Evolutionary conservation across 805 yeast genomes (phyloP).

Genomic region (Wickerhamomyces ciferrii): DNA sequence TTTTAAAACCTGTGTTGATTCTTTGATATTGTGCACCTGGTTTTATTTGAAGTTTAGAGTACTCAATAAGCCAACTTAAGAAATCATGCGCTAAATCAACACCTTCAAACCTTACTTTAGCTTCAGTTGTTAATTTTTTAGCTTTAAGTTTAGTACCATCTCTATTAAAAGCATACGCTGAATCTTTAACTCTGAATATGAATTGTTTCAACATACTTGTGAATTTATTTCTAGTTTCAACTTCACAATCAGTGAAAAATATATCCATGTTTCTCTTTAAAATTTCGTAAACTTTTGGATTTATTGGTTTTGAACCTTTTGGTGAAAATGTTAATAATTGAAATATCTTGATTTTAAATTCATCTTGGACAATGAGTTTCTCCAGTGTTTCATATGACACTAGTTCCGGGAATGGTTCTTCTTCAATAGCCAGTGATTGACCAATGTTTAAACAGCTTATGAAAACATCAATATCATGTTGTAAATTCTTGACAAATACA

Average conservation of each 20-base stretch:
- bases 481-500: constrained; percentile 28
- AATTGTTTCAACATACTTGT: constrained; percentile 58
- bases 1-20: constrained; percentile 40
- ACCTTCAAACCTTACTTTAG: constrained; percentile 21
- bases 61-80: constrained; percentile 31
- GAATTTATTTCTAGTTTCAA: constrained; percentile 65
- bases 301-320: constrained; percentile 55
- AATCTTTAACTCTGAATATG: constrained; percentile 61
- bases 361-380: constrained; percentile 39
- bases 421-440: constrained; percentile 49
- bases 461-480: constrained; percentile 31
- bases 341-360: constrained; percentile 46
- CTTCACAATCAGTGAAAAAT: constrained; percentile 57
- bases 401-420: constrained; percentile 41
- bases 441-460: constrained; percentile 60
- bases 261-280: constrained; percentile 40
- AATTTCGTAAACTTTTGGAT: constrained; percentile 35
- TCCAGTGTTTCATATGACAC: constrained; percentile 28
- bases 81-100: constrained; percentile 33
- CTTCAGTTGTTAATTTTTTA: constrained; percentile 34
- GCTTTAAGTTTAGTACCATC: constrained; percentile 38
- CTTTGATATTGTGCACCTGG: constrained; percentile 58
- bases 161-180: constrained; percentile 52
- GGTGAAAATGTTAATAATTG: constrained; percentile 57
- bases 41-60: constrained; percentile 32